phyloP scores from a whole-genome alignment of 352 stramenopile species.

The Aphanomyces stellatus region DNA sequence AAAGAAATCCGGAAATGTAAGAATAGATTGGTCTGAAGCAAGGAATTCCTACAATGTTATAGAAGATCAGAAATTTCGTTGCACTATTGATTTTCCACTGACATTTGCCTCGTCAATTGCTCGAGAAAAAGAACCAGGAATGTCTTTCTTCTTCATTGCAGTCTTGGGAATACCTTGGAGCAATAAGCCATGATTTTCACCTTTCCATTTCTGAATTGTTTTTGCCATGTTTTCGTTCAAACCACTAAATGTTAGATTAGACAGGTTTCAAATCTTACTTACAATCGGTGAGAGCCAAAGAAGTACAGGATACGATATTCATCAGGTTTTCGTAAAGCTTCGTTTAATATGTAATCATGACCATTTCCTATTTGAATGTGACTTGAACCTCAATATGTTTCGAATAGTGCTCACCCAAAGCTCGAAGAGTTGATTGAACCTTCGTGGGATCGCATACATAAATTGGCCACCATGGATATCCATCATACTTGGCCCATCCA shows the following conservation, averaged over 20 bases:
- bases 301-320: not conserved
- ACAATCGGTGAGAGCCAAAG: constrained; percentile 8
- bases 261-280: not conserved
- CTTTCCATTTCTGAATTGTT: not conserved
- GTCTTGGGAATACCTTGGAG: not conserved
- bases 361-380: not conserved
- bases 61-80: too few relatives aligned
- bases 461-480: constrained; percentile 7
- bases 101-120: not conserved
- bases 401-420: not conserved
- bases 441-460: not conserved
- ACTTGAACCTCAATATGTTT: not conserved
- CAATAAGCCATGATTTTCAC: not conserved
- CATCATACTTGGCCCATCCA: not conserved
- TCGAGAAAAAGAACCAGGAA: not conserved
- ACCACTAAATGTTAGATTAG: not conserved
- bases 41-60: constrained; percentile 1
- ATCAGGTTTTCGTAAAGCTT: not conserved
- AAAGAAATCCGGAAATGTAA: not conserved
- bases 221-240: not conserved
- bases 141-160: not conserved
- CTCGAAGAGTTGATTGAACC: not conserved
- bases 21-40: not conserved
- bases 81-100: too few relatives aligned
- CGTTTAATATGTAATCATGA: not conserved